Percentiles rank a stretch among this genome's conserved stretches.
These are phyloP conservation scores for Podaxis sp. DNA, from an alignment of 768 basidiomycete genomes.

Conservation along the genomic window DNA sequence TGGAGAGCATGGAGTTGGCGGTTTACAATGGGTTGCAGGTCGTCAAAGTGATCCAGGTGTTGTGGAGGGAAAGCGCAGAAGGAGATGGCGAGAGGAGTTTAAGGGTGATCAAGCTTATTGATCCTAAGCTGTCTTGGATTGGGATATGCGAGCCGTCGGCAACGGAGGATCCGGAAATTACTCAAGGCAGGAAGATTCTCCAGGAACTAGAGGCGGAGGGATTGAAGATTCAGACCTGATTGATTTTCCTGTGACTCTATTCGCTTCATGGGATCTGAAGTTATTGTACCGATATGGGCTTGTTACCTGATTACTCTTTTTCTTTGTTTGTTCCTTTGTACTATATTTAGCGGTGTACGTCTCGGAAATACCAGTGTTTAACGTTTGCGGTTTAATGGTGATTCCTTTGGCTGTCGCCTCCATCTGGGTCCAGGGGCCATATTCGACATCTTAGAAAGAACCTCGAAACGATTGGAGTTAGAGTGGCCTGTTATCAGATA, in stretches of 20 bases:
- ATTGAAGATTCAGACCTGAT: neutral
- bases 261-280: neutral
- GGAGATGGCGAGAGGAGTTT: neutral
- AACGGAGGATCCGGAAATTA: constrained; percentile 8
- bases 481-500: no score
- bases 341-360: neutral
- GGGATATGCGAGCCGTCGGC: constrained; percentile 3
- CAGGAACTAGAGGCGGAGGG: constrained; percentile 1
- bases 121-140: constrained; percentile 11
- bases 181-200: neutral
- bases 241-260: neutral
- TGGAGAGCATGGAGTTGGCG: constrained; percentile 7
- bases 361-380: no score
- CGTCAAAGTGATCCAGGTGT: constrained; percentile 7
- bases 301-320: no score
- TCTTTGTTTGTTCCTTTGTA: neutral
- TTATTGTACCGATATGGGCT: no score
- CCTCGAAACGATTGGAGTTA: no score
- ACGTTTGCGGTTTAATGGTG: no score
- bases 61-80: constrained; percentile 2
- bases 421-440: no score
- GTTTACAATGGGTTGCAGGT: constrained; percentile 10
- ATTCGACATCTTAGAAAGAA: no score
- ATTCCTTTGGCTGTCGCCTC: neutral
- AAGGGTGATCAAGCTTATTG: constrained; percentile 3